Conservation (phyloP, 345 rosid species). For the Camelina sativa region DNA sequence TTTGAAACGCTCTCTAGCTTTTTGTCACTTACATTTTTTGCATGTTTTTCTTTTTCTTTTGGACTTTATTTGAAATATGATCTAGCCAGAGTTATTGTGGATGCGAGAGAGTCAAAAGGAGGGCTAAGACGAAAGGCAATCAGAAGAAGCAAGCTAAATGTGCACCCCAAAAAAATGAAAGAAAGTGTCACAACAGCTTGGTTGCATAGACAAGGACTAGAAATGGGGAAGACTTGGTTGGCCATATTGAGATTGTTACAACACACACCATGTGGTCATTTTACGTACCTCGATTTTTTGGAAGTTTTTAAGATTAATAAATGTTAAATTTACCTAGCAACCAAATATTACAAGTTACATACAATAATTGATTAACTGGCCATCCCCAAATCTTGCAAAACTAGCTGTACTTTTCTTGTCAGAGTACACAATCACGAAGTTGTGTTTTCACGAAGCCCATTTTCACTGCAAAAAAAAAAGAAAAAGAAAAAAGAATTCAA, state of each 20-base stretch:
- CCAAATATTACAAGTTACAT: not conserved
- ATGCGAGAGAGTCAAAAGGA: slow-evolving; percentile 2
- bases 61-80: not conserved
- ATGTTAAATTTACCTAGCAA: not conserved
- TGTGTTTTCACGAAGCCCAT: not conserved
- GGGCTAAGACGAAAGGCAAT: not conserved
- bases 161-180: not conserved
- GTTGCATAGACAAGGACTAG: slow-evolving; percentile 21
- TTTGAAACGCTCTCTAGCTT: not conserved
- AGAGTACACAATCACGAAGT: not conserved
- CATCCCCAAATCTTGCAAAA: not conserved
- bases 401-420: slow-evolving; percentile 3
- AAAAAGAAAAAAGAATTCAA: not conserved
- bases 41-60: not conserved
- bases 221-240: slow-evolving; percentile 32
- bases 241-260: slow-evolving; percentile 33
- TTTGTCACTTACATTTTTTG: not conserved
- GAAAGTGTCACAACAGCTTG: not conserved
- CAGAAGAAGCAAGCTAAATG: not conserved
- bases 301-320: not conserved
- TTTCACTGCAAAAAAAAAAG: not conserved
- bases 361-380: not conserved
- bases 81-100: not conserved
- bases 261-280: slow-evolving; percentile 34
- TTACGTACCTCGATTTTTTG: slow-evolving; percentile 12